phyloP scores from a whole-genome alignment of 345 rosid species.

The Carallia pectinifolia region DNA sequence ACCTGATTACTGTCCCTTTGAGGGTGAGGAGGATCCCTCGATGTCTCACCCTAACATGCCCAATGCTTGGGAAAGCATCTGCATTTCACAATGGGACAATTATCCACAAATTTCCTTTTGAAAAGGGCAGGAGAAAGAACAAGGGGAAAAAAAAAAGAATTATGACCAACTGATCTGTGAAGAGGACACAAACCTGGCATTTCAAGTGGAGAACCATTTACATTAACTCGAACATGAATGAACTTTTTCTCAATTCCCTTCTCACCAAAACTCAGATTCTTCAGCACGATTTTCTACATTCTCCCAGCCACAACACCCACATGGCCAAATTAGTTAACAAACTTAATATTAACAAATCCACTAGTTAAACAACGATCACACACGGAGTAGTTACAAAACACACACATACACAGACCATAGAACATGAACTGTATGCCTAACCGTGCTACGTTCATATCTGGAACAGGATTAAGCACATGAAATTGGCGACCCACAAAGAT shows the following conservation, averaged over 20 bases:
- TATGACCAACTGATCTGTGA: neutral
- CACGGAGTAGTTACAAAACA: neutral
- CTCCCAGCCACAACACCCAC: constrained; percentile 5
- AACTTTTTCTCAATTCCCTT: constrained; percentile 64
- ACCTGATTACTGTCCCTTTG: constrained; percentile 85
- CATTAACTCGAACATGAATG: constrained; percentile 77
- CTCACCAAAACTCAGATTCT: constrained; percentile 44
- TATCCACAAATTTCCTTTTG: too few relatives aligned
- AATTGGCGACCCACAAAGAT: neutral
- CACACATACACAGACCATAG: too few relatives aligned
- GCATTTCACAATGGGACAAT: constrained; percentile 5
- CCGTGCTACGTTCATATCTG: too few relatives aligned
- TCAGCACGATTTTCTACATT: constrained; percentile 56
- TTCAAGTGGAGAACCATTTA: constrained; percentile 78
- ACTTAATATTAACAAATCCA: neutral
- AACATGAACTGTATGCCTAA: too few relatives aligned
- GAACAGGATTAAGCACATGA: too few relatives aligned
- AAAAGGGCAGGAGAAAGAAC: neutral
- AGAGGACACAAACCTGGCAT: constrained; percentile 53
- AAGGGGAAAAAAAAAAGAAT: neutral
- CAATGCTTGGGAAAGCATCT: constrained; percentile 88
- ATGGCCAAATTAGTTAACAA: neutral
- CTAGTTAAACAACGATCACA: neutral
- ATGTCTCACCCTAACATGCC: constrained; percentile 82
- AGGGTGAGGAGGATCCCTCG: constrained; percentile 71